Evolutionary conservation across 179 eudicot species (phyloP).

Genomic region (Heliamphora pulchella): DNA sequence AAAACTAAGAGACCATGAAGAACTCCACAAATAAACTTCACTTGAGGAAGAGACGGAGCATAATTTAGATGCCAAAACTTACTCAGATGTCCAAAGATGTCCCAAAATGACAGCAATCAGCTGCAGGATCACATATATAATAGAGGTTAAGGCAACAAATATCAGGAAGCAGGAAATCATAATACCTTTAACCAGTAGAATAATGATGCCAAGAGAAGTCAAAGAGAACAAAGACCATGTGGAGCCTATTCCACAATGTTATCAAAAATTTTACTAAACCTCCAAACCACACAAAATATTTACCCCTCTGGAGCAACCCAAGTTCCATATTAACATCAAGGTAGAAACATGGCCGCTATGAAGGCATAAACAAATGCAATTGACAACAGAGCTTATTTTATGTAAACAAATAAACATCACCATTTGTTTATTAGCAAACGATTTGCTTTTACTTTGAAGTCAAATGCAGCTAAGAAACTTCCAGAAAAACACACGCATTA

Average conservation of each 20-base stretch:
- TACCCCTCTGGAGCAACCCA: background rate
- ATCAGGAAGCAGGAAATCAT: background rate
- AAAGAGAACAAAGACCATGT: background rate
- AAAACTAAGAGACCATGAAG: background rate
- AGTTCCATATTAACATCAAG: background rate
- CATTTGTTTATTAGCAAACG: background rate
- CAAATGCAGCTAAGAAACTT: background rate
- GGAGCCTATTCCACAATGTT: background rate
- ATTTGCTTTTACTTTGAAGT: background rate
- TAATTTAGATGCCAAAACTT: constrained; percentile 32
- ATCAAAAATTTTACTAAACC: background rate
- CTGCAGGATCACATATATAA: constrained; percentile 41
- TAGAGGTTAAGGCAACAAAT: constrained; percentile 3
- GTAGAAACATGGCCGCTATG: background rate
- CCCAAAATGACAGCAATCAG: constrained; percentile 80
- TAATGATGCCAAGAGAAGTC: background rate
- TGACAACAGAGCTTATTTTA: no score
- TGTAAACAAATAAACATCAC: background rate
- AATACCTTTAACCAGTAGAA: constrained; percentile 1
- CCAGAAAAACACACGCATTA: no score
- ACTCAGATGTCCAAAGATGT: constrained; percentile 96
- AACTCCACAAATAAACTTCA: background rate
- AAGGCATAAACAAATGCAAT: background rate
- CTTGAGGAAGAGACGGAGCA: background rate
- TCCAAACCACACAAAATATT: no score